phyloP scores from a whole-genome alignment of 441 rosid genomes.

The Adansonia gregorii region DNA sequence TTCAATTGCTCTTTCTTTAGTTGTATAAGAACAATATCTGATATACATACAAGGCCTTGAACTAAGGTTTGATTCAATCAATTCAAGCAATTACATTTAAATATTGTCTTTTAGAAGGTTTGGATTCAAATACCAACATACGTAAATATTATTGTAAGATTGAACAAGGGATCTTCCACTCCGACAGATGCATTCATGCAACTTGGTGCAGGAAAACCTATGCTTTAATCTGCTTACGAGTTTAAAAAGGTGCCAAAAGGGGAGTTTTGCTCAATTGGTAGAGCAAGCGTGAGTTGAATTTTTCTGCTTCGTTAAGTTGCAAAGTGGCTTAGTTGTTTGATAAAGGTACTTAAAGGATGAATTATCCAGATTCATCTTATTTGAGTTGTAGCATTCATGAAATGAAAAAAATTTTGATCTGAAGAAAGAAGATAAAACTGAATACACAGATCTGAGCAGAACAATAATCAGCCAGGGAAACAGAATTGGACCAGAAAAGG shows the following conservation, averaged over 20 bases:
- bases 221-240: not conserved
- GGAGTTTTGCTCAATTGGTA: not conserved
- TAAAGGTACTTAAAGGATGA: not conserved
- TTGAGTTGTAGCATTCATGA: no score
- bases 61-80: no score
- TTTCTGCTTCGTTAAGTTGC: not conserved
- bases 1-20: not conserved
- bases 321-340: not conserved
- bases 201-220: no score
- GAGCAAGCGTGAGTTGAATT: not conserved
- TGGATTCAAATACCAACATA: no score
- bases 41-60: no score
- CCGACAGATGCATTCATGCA: no score
- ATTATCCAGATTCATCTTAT: not conserved
- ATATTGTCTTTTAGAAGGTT: no score
- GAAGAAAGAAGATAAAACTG: no score
- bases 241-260: not conserved
- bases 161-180: no score
- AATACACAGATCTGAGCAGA: not conserved
- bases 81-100: no score
- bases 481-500: not conserved
- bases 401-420: no score
- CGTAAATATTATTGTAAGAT: no score
- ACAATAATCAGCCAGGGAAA: not conserved
- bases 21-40: not conserved